Evolutionary conservation across 2,329 filamentous ascomycete species (phyloP), one percentile per base, ranked within the genome.

Genomic region (Fusarium redolens): DNA sequence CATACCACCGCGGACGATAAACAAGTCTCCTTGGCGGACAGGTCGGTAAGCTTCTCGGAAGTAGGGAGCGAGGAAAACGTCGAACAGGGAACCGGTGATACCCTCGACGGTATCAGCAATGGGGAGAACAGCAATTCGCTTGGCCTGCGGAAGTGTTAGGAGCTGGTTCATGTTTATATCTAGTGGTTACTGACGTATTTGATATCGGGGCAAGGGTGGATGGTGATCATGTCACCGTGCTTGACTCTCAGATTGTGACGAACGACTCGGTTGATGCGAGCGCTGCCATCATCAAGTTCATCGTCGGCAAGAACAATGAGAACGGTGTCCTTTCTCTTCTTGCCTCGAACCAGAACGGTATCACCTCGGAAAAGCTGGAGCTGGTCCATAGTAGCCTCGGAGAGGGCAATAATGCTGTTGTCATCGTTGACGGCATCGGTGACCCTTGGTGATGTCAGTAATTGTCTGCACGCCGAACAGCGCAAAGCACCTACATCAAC

Each of bases 321-420:
- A 68, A 98, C 96, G 7, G 96, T 99, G 82, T 99, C 96, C 89
- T 98, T 98, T 85, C 96, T 91, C 93, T 98, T 99, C 92, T 99
- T 99, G 85, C 96, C 96, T 86, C 97, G 97, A 64, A 99, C 96
- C 67, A 98, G 89, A 61, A 99, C 97, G 75, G 96, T 99, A 83
- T 99, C 96, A 77, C 96, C 96, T 82, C 97, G 94, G 92, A 99
- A 99, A 72, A 99, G 92, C 87, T 98, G 95, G 75, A 99, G 92
- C 69, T 92, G 92, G 86, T 99, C 96, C 96, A 99, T 99, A 77
- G 96, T 98, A 85, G 96, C 95, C 88, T 98, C 97, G 67, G 96
- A 98, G 68, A 99, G 91, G 77, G 95, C 94, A 82, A 99, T 98
- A 84, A 98, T 97, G 74, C 96, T 98, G 91, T 99, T 99, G 87